These are phyloP conservation scores for Fusarium xylarioides DNA, from an alignment of 2,329 filamentous ascomycete genomes.

Conservation along the genomic window DNA sequence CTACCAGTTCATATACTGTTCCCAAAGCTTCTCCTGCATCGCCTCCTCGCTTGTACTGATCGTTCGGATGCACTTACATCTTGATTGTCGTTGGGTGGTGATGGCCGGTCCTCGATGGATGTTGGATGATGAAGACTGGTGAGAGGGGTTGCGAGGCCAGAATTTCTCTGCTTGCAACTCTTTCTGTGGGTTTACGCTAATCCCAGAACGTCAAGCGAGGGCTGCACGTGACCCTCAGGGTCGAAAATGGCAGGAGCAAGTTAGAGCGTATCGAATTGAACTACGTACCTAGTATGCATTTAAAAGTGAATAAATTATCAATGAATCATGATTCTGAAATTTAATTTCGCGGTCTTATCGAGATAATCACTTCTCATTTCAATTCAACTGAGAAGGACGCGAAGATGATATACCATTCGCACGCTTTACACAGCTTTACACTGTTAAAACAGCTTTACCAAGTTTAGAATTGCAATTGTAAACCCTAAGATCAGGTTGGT, in stretches of 20 bases:
- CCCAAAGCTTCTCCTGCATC: constrained; percentile 22
- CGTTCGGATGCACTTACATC: constrained; percentile 52
- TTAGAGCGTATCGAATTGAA: neutral
- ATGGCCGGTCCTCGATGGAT: constrained; percentile 54
- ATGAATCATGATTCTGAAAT: neutral
- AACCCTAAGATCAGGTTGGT: neutral
- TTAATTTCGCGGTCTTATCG: neutral
- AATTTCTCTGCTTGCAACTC: constrained; percentile 53
- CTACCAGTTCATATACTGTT: constrained; percentile 18
- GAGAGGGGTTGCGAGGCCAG: constrained; percentile 52
- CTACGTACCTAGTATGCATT: too few relatives aligned
- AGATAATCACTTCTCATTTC: neutral
- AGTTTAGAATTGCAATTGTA: neutral
- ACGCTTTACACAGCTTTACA: neutral
- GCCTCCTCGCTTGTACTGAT: constrained; percentile 21
- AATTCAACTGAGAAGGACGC: neutral
- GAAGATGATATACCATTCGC: neutral
- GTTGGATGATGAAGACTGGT: constrained; percentile 48
- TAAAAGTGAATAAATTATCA: neutral
- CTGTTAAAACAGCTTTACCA: neutral
- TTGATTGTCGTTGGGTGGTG: constrained; percentile 54
- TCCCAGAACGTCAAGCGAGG: constrained; percentile 51
- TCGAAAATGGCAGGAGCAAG: neutral
- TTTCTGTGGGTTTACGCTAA: constrained; percentile 51
- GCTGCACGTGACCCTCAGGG: constrained; percentile 35